Percentiles rank a stretch among this genome's conserved stretches.
phyloP scores from a whole-genome alignment of 2,329 filamentous ascomycete species.

The Claviceps monticola region DNA sequence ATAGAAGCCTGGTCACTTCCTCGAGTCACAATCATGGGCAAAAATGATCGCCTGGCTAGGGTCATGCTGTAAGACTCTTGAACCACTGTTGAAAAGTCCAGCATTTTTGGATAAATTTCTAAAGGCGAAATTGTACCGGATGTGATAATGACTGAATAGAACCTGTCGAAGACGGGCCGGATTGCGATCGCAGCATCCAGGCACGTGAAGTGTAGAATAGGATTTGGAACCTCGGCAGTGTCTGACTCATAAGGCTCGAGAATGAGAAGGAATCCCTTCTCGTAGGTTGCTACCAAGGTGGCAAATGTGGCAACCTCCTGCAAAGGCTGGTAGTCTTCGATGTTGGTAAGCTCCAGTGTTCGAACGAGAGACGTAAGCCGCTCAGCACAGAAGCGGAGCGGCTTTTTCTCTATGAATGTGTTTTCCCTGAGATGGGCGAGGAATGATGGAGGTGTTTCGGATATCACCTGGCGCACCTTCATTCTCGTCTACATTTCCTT shows the following conservation, averaged over 20 bases:
- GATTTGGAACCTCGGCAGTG: slow-evolving; percentile 87
- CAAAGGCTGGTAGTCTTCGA: slow-evolving; percentile 92
- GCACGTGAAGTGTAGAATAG: slow-evolving; percentile 92
- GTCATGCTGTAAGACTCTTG: slow-evolving; percentile 98
- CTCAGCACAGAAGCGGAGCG: slow-evolving; percentile 86
- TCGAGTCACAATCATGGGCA: slow-evolving; percentile 94
- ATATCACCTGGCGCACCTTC: slow-evolving; percentile 96
- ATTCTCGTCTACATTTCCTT: slow-evolving; percentile 57
- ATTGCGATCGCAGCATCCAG: slow-evolving; percentile 96
- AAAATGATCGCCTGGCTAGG: slow-evolving; percentile 80
- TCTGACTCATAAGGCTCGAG: slow-evolving; percentile 96
- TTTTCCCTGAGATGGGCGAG: slow-evolving; percentile 84
- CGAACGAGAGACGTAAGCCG: slow-evolving; percentile 85
- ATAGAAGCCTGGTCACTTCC: slow-evolving; percentile 89
- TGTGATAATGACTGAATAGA: slow-evolving; percentile 96
- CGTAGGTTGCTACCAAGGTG: slow-evolving; percentile 89
- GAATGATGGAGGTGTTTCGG: slow-evolving; percentile 90
- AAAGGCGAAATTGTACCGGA: slow-evolving; percentile 93
- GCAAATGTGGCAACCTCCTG: slow-evolving; percentile 98
- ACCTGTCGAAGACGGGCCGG: slow-evolving; percentile 92
- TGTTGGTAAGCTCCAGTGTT: slow-evolving; percentile 89
- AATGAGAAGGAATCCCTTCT: slow-evolving; percentile 90
- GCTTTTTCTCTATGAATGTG: slow-evolving; percentile 96
- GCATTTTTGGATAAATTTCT: slow-evolving; percentile 99
- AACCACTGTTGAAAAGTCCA: slow-evolving; percentile 81